A percentile compares a stretch with the other conserved stretches of the same genome.
phyloP scores from a whole-genome alignment of 2,329 filamentous ascomycete species.

The Hymenoscyphus infarciens region DNA sequence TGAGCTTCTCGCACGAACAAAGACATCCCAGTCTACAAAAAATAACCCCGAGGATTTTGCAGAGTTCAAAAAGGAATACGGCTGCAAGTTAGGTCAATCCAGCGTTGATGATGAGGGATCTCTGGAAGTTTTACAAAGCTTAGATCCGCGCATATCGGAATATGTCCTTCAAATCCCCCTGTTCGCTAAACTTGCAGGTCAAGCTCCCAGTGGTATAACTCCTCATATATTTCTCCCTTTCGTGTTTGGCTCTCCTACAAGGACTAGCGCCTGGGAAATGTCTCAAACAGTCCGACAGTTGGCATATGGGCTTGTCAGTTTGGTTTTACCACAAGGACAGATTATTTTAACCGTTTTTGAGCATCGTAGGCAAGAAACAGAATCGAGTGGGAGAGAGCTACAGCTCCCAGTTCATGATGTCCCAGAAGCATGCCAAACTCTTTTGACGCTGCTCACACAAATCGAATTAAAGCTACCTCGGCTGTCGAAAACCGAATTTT shows the following conservation, averaged over 20 bases:
- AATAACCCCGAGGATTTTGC: slow-evolving; percentile 19
- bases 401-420: slow-evolving; percentile 27
- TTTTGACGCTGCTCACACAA: slow-evolving; percentile 20
- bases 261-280: slow-evolving; percentile 55
- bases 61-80: slow-evolving; percentile 30
- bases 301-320: slow-evolving; percentile 52
- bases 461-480: slow-evolving; percentile 19
- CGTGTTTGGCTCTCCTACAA: slow-evolving; percentile 53
- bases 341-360: slow-evolving; percentile 28
- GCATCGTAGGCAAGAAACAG: slow-evolving; percentile 29
- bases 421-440: slow-evolving; percentile 22
- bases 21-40: slow-evolving; percentile 19
- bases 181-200: slow-evolving; percentile 24
- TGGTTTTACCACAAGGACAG: slow-evolving; percentile 31
- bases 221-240: slow-evolving; percentile 60
- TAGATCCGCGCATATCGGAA: slow-evolving; percentile 51
- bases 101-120: neutral
- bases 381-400: slow-evolving; percentile 29
- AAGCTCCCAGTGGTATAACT: slow-evolving; percentile 30
- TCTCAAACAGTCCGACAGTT: slow-evolving; percentile 48
- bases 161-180: slow-evolving; percentile 42
- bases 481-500: slow-evolving; percentile 21
- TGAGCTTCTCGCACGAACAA: slow-evolving; percentile 27
- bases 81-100: slow-evolving; percentile 3
- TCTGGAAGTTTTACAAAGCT: slow-evolving; percentile 17